Evolutionary conservation across 441 rosid species (phyloP).

Genomic region (California macrophylla): DNA sequence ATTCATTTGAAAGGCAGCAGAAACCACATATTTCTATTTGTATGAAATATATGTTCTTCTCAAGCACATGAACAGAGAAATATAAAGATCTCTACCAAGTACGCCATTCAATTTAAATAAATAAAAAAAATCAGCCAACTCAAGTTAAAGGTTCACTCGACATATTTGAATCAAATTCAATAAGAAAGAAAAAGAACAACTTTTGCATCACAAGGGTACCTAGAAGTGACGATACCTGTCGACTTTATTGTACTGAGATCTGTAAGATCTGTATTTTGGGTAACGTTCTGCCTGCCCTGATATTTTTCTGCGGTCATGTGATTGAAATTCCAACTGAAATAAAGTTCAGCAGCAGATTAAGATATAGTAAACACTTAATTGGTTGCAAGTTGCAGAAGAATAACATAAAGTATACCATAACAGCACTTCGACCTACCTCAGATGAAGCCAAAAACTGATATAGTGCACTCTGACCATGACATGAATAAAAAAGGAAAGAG

Average conservation of each 20-base stretch:
- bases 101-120: neutral
- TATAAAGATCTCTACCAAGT: neutral
- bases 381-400: neutral
- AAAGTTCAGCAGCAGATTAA: neutral
- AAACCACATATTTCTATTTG: neutral
- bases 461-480: slow-evolving; percentile 56
- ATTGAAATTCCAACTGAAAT: slow-evolving; percentile 49
- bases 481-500: neutral
- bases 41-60: neutral
- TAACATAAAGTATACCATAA: neutral
- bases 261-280: slow-evolving; percentile 24
- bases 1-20: neutral
- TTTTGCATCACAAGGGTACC: neutral
- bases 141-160: neutral
- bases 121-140: neutral
- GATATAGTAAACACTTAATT: neutral
- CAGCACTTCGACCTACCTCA: slow-evolving; percentile 6
- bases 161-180: neutral
- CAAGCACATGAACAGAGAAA: neutral
- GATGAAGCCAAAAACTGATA: slow-evolving; percentile 75
- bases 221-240: neutral
- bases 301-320: slow-evolving; percentile 56
- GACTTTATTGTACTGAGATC: slow-evolving; percentile 21
- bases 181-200: neutral
- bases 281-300: slow-evolving; percentile 50